Conservation (phyloP, 2,329 filamentous ascomycete species). For the Emmonsiellopsis sp. region DNA sequence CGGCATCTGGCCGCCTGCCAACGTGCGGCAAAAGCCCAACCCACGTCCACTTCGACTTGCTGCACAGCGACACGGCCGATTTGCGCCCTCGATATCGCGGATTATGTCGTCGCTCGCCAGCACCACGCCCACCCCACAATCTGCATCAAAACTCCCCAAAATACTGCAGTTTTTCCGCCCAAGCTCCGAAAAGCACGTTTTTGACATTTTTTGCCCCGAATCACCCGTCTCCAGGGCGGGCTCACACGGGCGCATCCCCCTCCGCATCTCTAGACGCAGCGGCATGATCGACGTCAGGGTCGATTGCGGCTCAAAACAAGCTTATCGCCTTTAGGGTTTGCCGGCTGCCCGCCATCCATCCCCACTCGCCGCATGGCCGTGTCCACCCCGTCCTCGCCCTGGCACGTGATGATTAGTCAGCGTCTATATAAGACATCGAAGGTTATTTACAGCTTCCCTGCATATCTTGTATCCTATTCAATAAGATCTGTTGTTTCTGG, state of each 20-base stretch:
- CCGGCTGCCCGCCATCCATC: conserved; percentile 13
- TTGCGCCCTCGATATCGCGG: not conserved
- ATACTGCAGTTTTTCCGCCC: no score
- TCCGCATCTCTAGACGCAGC: not conserved
- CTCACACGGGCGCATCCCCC: not conserved
- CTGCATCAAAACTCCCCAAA: no score
- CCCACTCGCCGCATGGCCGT: conserved; percentile 5
- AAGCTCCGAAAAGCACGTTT: not conserved
- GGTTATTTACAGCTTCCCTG: no score
- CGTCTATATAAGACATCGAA: no score
- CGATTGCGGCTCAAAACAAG: conserved; percentile 16
- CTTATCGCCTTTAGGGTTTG: conserved; percentile 25
- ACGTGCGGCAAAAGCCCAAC: not conserved
- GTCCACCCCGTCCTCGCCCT: not conserved
- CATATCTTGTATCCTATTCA: no score
- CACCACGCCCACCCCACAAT: no score
- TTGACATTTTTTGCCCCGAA: no score
- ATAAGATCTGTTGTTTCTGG: no score
- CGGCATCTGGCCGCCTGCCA: not conserved
- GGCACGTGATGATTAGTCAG: not conserved
- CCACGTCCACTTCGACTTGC: no score
- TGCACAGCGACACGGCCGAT: not conserved
- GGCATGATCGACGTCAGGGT: conserved; percentile 10
- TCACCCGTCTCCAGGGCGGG: not conserved
- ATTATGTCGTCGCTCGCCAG: no score